Percentiles rank a stretch among this genome's conserved stretches.
Conservation (phyloP, 441 rosid species). For the Erodium chrysanthum region DNA sequence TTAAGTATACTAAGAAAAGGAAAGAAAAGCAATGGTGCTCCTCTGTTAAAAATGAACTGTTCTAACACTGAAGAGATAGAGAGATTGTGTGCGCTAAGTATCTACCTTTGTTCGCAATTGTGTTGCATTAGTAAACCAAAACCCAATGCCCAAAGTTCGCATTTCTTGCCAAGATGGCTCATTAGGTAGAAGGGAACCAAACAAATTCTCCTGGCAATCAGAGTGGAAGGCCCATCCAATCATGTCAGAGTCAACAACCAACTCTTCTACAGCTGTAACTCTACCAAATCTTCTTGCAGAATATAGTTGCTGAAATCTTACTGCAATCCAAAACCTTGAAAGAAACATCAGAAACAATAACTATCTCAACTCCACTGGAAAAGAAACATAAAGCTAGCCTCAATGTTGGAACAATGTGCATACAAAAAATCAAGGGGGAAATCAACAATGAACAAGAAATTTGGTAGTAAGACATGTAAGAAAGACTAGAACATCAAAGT, state of each 20-base stretch:
- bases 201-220: conserved; percentile 76
- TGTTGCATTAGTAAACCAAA: conserved; percentile 65
- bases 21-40: conserved; percentile 3
- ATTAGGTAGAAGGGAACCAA: conserved; percentile 50
- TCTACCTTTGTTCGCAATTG: conserved; percentile 71
- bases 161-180: conserved; percentile 88
- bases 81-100: conserved; percentile 9
- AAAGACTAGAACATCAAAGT: background rate
- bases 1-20: conserved; percentile 1
- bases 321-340: conserved; percentile 78
- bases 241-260: conserved; percentile 54
- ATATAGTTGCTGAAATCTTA: conserved; percentile 63
- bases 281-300: conserved; percentile 49
- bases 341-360: conserved; percentile 16
- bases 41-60: background rate
- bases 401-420: background rate
- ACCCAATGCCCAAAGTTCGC: conserved; percentile 78
- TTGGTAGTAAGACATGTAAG: background rate
- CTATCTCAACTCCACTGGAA: background rate
- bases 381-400: background rate
- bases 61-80: background rate
- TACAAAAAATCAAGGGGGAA: background rate
- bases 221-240: conserved; percentile 91
- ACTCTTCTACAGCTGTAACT: conserved; percentile 51
- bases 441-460: background rate